These are phyloP conservation scores for Polyplosphaeria fusca DNA, from an alignment of 495 filamentous ascomycete genomes.

Conservation along the genomic window DNA sequence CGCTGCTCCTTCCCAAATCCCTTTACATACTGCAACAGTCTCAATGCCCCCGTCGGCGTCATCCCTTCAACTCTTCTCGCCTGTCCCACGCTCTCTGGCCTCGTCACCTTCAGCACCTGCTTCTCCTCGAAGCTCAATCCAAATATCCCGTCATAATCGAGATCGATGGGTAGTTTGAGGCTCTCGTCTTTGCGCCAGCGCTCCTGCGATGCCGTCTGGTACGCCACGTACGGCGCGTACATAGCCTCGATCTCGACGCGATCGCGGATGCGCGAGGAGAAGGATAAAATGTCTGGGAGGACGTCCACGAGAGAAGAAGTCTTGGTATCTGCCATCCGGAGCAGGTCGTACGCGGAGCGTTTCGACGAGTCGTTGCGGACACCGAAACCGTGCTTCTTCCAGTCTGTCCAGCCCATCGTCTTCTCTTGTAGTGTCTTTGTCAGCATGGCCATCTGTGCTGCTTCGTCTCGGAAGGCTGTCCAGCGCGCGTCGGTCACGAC, in stretches of 20 bases:
- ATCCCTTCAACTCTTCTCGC: conserved; percentile 83
- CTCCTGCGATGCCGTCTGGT: conserved; percentile 62
- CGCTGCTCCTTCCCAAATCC: conserved; percentile 32
- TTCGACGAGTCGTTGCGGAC: conserved; percentile 57
- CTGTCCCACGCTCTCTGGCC: conserved; percentile 83
- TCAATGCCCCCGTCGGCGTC: conserved; percentile 59
- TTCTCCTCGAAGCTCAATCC: conserved; percentile 79
- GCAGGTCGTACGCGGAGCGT: conserved; percentile 71
- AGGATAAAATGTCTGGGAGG: conserved; percentile 46
- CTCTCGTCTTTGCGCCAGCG: conserved; percentile 73
- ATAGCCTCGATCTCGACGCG: conserved; percentile 75
- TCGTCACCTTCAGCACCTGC: conserved; percentile 60
- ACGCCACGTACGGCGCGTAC: conserved; percentile 79
- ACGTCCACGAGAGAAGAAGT: conserved; percentile 51
- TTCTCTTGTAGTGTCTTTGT: conserved; percentile 55
- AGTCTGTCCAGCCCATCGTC: conserved; percentile 54
- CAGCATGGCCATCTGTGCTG: conserved; percentile 62
- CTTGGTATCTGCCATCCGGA: conserved; percentile 58
- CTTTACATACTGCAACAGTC: conserved; percentile 54
- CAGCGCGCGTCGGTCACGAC: conserved; percentile 78
- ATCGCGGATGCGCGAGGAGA: conserved; percentile 54
- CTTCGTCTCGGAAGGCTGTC: conserved; percentile 61
- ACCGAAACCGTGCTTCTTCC: conserved; percentile 67
- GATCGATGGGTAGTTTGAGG: conserved; percentile 65
- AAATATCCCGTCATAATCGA: conserved; percentile 70